These are phyloP conservation scores for Aegilops speltoides DNA, from an alignment of 176 grass and related monocot species.

Conservation along the genomic window DNA sequence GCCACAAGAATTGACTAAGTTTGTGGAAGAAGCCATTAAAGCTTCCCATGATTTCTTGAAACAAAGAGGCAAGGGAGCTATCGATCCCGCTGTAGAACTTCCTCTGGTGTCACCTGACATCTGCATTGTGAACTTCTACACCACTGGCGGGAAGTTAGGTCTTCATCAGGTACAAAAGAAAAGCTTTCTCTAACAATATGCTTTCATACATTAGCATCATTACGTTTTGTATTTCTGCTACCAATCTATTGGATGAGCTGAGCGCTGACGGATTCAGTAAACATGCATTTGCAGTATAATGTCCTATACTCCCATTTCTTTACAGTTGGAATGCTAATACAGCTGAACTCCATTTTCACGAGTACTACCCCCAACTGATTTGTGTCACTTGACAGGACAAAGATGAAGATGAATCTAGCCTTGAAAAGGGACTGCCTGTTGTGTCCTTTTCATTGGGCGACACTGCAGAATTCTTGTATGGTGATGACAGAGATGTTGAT, in stretches of 20 bases:
- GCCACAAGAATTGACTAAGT: constrained; percentile 39
- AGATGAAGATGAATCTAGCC: constrained; percentile 41
- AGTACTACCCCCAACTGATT: not conserved
- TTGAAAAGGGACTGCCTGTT: constrained; percentile 47
- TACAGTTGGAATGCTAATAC: not conserved
- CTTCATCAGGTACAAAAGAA: constrained; percentile 56
- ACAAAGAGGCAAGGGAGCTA: not conserved
- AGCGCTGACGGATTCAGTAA: not conserved
- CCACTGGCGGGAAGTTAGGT: constrained; percentile 36
- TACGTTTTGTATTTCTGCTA: not conserved
- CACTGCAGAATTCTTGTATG: constrained; percentile 59
- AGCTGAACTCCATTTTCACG: not conserved
- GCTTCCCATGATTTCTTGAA: constrained; percentile 36
- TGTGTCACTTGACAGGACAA: constrained; percentile 42
- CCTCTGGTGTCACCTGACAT: constrained; percentile 53
- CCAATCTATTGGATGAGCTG: not conserved
- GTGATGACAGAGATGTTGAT: constrained; percentile 15
- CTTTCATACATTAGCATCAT: not conserved
- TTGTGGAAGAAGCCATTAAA: constrained; percentile 37
- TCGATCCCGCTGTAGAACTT: constrained; percentile 21
- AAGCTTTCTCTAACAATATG: not conserved
- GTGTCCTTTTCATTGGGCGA: constrained; percentile 58
- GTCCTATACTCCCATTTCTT: not conserved
- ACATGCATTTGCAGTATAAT: not conserved
- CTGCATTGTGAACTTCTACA: constrained; percentile 67